These are phyloP conservation scores for Rugosomyces carneus DNA, from an alignment of 1,284 basidiomycete genomes.

Conservation along the genomic window DNA sequence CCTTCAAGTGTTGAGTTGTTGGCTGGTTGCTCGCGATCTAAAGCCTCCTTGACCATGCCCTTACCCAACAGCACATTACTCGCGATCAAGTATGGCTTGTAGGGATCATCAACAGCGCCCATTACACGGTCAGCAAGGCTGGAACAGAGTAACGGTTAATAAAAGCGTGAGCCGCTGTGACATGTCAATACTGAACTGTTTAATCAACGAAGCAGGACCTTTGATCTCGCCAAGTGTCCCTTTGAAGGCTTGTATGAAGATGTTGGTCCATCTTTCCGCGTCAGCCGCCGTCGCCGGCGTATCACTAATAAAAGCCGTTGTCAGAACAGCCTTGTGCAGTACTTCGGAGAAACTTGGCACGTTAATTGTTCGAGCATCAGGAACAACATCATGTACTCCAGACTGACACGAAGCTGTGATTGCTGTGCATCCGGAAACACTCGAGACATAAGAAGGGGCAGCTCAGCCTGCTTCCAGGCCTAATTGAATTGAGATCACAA, in stretches of 20 bases:
- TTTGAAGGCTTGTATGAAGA: conserved; percentile 8
- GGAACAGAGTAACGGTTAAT: neutral
- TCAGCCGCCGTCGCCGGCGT: conserved; percentile 5
- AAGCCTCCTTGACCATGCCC: conserved; percentile 6
- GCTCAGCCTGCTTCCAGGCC: conserved; percentile 11
- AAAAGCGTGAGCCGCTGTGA: neutral
- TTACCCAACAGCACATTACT: conserved; percentile 6
- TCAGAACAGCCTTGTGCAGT: neutral
- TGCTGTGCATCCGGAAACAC: conserved; percentile 4
- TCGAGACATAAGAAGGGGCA: conserved; percentile 11
- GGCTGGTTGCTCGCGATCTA: conserved; percentile 8
- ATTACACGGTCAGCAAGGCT: conserved; percentile 8
- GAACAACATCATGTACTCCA: conserved; percentile 10
- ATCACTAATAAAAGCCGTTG: conserved; percentile 1
- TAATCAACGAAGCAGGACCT: conserved; percentile 3
- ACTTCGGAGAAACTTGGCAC: neutral
- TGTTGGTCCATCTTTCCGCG: conserved; percentile 9
- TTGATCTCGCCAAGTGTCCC: conserved; percentile 4
- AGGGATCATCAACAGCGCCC: conserved; percentile 4
- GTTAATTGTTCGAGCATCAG: conserved; percentile 11
- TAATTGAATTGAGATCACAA: neutral
- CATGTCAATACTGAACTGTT: conserved; percentile 2
- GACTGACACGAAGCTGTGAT: conserved; percentile 3
- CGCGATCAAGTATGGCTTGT: conserved; percentile 2
- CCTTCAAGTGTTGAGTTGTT: conserved; percentile 2